Percentiles rank a stretch among this genome's conserved stretches.
These are phyloP conservation scores for Lipomyces kockii DNA, from an alignment of 805 yeast genomes.

Conservation along the genomic window DNA sequence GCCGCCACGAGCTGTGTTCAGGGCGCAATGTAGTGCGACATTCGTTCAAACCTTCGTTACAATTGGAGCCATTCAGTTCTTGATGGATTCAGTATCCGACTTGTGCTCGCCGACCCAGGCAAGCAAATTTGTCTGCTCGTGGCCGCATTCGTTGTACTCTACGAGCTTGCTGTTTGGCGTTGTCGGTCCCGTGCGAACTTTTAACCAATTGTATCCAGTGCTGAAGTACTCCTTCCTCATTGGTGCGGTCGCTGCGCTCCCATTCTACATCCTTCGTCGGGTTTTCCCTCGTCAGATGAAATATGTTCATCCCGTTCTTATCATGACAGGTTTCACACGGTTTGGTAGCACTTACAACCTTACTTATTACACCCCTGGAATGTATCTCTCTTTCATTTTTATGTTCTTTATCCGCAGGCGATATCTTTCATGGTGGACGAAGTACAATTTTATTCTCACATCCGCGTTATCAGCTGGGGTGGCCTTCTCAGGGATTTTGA, in stretches of 20 bases:
- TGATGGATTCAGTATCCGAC: constrained; percentile 39
- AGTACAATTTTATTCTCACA: constrained; percentile 57
- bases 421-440: constrained; percentile 60
- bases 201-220: constrained; percentile 35
- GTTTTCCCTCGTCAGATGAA: constrained; percentile 15
- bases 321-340: constrained; percentile 22
- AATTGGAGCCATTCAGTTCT: constrained; percentile 56
- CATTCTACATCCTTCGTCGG: constrained; percentile 18
- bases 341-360: constrained; percentile 25
- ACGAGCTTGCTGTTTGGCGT: constrained; percentile 62
- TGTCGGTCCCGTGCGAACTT: constrained; percentile 60
- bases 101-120: constrained; percentile 48
- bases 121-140: constrained; percentile 52
- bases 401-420: constrained; percentile 51
- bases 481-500: constrained; percentile 61
- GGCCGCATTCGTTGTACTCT: constrained; percentile 50
- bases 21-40: constrained; percentile 54
- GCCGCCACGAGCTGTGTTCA: constrained; percentile 64
- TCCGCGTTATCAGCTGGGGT: constrained; percentile 65
- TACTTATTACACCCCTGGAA: constrained; percentile 33
- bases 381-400: constrained; percentile 48
- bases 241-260: constrained; percentile 32
- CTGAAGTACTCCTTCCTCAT: constrained; percentile 34
- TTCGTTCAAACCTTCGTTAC: constrained; percentile 53
- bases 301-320: constrained; percentile 26